Evolutionary conservation across 495 filamentous ascomycete species (phyloP).

Genomic region (Aspergillus olivimuriae): DNA sequence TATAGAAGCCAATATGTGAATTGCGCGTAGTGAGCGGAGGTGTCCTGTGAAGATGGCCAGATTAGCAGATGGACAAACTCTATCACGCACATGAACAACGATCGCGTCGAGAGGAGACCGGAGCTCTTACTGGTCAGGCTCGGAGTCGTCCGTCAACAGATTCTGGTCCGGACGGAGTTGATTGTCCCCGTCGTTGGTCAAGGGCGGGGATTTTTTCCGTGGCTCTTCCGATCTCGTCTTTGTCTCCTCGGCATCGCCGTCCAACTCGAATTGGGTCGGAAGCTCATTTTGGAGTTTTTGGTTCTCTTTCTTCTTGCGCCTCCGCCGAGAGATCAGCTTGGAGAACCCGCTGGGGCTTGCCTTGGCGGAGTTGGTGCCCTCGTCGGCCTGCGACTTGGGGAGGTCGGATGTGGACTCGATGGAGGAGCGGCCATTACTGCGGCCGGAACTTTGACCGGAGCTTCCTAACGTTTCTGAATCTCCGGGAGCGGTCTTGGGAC

Average conservation of each 20-base stretch:
- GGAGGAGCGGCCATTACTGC: slow-evolving; percentile 40
- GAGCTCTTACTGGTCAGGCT: slow-evolving; percentile 58
- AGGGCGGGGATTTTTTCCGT: slow-evolving; percentile 16
- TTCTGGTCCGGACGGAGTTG: slow-evolving; percentile 34
- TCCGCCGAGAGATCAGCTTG: slow-evolving; percentile 45
- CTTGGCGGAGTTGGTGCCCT: slow-evolving; percentile 29
- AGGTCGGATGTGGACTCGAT: slow-evolving; percentile 37
- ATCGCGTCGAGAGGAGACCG: not conserved
- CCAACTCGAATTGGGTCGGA: slow-evolving; percentile 12
- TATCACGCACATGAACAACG: too few relatives aligned
- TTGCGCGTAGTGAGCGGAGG: slow-evolving; percentile 64
- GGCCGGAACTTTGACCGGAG: slow-evolving; percentile 26
- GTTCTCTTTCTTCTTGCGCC: slow-evolving; percentile 33
- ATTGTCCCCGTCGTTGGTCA: slow-evolving; percentile 20
- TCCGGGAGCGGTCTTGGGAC: slow-evolving; percentile 27
- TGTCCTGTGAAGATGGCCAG: too few relatives aligned
- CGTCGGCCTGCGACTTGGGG: slow-evolving; percentile 36
- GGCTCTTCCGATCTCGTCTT: slow-evolving; percentile 23
- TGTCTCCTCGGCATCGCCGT: slow-evolving; percentile 17
- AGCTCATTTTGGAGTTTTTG: slow-evolving; percentile 26
- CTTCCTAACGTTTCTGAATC: slow-evolving; percentile 30
- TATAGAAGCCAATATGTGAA: slow-evolving; percentile 74
- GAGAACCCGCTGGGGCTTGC: slow-evolving; percentile 41
- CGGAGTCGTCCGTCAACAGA: slow-evolving; percentile 64
- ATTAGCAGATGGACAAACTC: too few relatives aligned